A percentile compares a stretch with the other conserved stretches of the same genome.
These are phyloP conservation scores for Linnemannia hyalina DNA, from an alignment of 192 early-diverging fungal species.

Conservation along the genomic window DNA sequence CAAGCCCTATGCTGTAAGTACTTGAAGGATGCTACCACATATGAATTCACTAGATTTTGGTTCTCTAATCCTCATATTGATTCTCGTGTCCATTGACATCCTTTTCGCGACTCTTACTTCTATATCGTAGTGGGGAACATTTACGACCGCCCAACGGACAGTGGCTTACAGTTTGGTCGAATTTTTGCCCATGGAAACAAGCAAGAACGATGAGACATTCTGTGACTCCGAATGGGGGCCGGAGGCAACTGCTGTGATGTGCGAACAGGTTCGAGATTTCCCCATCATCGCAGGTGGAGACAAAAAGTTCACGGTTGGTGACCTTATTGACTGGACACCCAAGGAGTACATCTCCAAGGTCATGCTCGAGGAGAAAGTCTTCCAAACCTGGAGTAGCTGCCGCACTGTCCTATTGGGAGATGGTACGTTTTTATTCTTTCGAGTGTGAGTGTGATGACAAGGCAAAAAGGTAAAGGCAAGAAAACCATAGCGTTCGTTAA, in stretches of 20 bases:
- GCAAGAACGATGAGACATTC: neutral
- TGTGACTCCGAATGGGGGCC: conserved; percentile 19
- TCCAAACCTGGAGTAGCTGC: conserved; percentile 16
- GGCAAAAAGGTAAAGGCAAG: no score
- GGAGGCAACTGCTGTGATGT: neutral
- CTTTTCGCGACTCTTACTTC: no score
- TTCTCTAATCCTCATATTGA: no score
- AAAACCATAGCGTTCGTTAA: no score
- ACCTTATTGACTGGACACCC: neutral
- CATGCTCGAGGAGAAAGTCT: conserved; percentile 18
- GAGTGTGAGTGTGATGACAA: no score
- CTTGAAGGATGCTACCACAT: no score
- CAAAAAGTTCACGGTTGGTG: neutral
- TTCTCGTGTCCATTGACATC: no score
- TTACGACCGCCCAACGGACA: no score
- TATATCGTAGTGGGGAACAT: no score
- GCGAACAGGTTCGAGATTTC: neutral
- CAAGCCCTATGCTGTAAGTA: conserved; percentile 14
- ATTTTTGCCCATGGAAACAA: neutral
- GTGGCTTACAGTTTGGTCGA: no score
- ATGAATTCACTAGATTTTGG: no score
- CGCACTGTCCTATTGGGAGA: conserved; percentile 10
- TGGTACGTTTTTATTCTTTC: neutral
- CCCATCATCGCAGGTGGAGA: neutral
- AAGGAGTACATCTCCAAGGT: neutral